Evolutionary conservation across 2,329 filamentous ascomycete species (phyloP), one percentile per base, ranked within the genome.

Genomic region (Thelonectria olida): DNA sequence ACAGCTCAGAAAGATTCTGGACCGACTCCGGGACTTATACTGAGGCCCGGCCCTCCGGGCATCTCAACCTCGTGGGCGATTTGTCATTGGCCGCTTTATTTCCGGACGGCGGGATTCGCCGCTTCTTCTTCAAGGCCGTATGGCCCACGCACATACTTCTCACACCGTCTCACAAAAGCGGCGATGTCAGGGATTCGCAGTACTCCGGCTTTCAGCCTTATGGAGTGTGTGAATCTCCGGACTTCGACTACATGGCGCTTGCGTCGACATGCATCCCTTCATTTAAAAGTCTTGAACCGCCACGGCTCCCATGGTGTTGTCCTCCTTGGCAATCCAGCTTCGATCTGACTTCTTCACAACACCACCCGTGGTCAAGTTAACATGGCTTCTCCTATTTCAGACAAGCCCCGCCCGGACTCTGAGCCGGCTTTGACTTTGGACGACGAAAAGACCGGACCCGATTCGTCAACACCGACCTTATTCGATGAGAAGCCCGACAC

Each of bases 401-500:
- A 56, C 9, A 63, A 60, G 31, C 19, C 31, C 19, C 52, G 19
- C 15, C 28, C 39, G 17, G 52, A 31, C 9, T 38, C 38, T 10
- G 27, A 45, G 23, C 28, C 41, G 13, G 15, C 42, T 15, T 38
- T 41, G 13, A 17, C 38, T 19, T 28, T 34, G 9, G 41, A 27
- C 20, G 51, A 60, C 19, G 55, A 63, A 49, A 63, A 48, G 34
- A 19, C 12, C 13, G 45, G 28, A n/a, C 27, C n/a, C 19, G 31
- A 15, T 7, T 71, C 66, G 2, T 36, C 63, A 44, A 42, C 58
- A 4, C 67, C 69, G 4, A 71, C 69, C 5, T 38, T 71, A 8
- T 63, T 50, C 36, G 64, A 70, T 23, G 58, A 60, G n/a, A 41
- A 27, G 5, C 38, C 63, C 19, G 55, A 42, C 23, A 41, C 13